phyloP scores from a whole-genome alignment of 2,329 filamentous ascomycete genomes.

The Diplodia scrobiculata region DNA sequence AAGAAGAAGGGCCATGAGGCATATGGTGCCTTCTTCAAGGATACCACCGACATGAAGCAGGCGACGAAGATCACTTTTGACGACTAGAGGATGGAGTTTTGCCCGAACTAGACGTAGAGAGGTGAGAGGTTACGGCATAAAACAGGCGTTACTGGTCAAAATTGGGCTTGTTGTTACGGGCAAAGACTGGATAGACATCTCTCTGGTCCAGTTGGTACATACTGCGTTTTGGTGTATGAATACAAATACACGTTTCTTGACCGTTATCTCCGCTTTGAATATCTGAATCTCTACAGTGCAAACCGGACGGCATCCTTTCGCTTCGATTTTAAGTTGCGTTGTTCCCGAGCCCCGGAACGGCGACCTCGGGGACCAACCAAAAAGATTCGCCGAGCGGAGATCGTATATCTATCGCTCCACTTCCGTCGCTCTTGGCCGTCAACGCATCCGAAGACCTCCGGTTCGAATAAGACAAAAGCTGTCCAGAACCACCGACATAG shows the following conservation, averaged over 20 bases:
- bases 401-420: constrained; percentile 23
- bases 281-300: too few species aligned
- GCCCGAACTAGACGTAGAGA: not conserved
- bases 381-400: constrained; percentile 12
- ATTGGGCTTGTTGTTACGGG: not conserved
- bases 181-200: not conserved
- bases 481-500: not conserved
- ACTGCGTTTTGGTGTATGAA: not conserved
- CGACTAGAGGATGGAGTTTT: constrained; percentile 31
- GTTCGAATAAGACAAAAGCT: constrained; percentile 19
- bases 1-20: constrained; percentile 98
- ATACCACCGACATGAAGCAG: constrained; percentile 78
- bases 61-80: constrained; percentile 94
- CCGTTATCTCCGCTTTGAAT: not conserved
- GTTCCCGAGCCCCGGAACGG: constrained; percentile 8
- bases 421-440: not conserved
- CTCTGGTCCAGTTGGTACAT: too few species aligned
- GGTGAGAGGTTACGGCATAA: not conserved
- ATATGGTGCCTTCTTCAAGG: constrained; percentile 95
- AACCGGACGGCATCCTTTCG: not conserved
- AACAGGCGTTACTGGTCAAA: constrained; percentile 16
- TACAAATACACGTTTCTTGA: not conserved
- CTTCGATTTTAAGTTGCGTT: not conserved
- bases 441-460: constrained; percentile 7
- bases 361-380: constrained; percentile 15